Evolutionary conservation across 2,329 filamentous ascomycete species (phyloP).

Genomic region (Rugonectria rugulosa): DNA sequence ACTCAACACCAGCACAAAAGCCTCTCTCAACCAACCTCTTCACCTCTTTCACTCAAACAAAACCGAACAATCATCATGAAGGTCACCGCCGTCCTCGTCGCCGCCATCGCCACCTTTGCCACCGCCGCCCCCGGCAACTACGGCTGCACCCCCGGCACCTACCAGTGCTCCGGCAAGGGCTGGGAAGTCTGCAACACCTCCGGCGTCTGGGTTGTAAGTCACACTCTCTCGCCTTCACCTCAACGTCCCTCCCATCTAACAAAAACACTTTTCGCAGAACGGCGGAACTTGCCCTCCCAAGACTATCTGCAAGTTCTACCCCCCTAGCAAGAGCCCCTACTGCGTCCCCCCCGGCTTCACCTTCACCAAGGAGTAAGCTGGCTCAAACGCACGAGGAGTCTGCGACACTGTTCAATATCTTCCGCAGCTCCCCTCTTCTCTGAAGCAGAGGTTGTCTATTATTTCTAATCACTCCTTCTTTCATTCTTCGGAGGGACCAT

Average conservation of each 20-base stretch:
- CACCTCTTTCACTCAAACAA: neutral
- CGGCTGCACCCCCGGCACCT: slow-evolving; percentile 46
- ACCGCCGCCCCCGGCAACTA: slow-evolving; percentile 22
- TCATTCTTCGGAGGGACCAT: slow-evolving; percentile 13
- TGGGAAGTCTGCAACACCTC: slow-evolving; percentile 46
- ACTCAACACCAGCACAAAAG: slow-evolving; percentile 22
- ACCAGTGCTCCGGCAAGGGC: slow-evolving; percentile 42
- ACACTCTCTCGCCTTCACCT: neutral
- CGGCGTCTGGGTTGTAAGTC: slow-evolving; percentile 45
- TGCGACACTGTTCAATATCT: too few species aligned
- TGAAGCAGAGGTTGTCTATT: too few species aligned
- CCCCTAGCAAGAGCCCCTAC: slow-evolving; percentile 47
- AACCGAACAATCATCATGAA: slow-evolving; percentile 39
- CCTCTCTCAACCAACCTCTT: slow-evolving; percentile 17
- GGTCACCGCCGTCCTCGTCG: slow-evolving; percentile 34
- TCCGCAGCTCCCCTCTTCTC: too few species aligned
- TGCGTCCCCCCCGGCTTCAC: slow-evolving; percentile 45
- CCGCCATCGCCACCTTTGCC: slow-evolving; percentile 34
- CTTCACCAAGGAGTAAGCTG: slow-evolving; percentile 21
- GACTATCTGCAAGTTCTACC: slow-evolving; percentile 47
- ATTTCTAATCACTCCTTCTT: slow-evolving; percentile 18
- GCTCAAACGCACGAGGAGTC: too few species aligned
- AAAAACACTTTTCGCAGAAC: slow-evolving; percentile 32
- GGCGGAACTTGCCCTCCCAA: slow-evolving; percentile 46
- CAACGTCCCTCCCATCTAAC: neutral